These are phyloP conservation scores for Neoascochyta sp. DNA, from an alignment of 2,329 filamentous ascomycete genomes.

Conservation along the genomic window DNA sequence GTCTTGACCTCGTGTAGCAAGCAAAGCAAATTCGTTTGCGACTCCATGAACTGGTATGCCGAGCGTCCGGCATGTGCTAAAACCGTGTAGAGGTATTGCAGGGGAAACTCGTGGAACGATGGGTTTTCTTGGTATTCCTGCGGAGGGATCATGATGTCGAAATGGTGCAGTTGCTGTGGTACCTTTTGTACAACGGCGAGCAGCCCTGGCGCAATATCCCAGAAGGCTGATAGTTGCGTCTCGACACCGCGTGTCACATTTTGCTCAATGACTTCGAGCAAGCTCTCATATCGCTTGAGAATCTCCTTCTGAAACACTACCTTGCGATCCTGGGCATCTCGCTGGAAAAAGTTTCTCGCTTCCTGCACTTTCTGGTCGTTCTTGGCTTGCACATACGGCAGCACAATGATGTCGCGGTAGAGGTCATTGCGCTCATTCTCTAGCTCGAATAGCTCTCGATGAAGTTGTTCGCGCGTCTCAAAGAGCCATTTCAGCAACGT, in stretches of 20 bases:
- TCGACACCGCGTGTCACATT: constrained; percentile 87
- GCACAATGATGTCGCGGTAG: constrained; percentile 78
- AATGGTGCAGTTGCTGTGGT: constrained; percentile 56
- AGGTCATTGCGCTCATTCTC: constrained; percentile 80
- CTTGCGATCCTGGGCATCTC: constrained; percentile 71
- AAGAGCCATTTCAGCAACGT: constrained; percentile 97
- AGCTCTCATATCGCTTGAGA: constrained; percentile 68
- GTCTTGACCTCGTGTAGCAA: constrained; percentile 87
- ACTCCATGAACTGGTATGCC: constrained; percentile 95
- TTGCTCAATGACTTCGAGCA: constrained; percentile 73
- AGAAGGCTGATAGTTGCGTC: constrained; percentile 88
- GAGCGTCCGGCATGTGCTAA: constrained; percentile 86
- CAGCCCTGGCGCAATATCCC: constrained; percentile 90
- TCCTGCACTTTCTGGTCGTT: constrained; percentile 76
- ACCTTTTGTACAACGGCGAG: constrained; percentile 75
- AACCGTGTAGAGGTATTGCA: constrained; percentile 86
- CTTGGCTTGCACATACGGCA: constrained; percentile 69
- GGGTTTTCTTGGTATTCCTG: constrained; percentile 84
- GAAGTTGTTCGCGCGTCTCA: constrained; percentile 82
- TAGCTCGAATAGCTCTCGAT: constrained; percentile 81
- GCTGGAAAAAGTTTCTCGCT: constrained; percentile 75
- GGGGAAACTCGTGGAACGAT: constrained; percentile 70
- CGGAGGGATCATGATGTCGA: constrained; percentile 72
- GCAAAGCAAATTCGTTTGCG: constrained; percentile 85
- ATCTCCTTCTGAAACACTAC: constrained; percentile 68